Conservation (phyloP, 1,284 basidiomycete species). For the Rhodotorula sp. region DNA sequence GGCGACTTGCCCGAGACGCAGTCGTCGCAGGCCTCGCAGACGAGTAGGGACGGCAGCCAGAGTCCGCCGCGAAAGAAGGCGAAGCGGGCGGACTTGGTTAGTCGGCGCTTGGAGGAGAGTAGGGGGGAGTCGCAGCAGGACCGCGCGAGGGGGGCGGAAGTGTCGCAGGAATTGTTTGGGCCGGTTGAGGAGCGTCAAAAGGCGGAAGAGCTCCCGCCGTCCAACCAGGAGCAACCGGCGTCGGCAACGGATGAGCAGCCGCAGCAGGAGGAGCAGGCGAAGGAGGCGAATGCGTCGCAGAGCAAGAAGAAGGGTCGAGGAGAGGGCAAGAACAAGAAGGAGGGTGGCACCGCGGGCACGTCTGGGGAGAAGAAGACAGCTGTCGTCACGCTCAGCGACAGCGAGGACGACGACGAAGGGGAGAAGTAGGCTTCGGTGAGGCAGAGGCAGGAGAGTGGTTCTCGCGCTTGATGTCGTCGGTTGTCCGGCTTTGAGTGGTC, state of each 20-base stretch:
- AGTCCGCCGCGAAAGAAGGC: no score
- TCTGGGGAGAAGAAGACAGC: conserved; percentile 9
- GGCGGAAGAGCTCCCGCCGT: not conserved
- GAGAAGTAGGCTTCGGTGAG: no score
- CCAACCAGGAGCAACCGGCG: not conserved
- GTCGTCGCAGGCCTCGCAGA: no score
- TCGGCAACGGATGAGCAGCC: not conserved
- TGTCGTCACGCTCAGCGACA: conserved; percentile 6
- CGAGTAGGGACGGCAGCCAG: no score
- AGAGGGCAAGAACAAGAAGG: no score
- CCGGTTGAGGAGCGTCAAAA: not conserved
- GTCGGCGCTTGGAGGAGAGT: not conserved
- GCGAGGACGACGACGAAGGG: conserved; percentile 9
- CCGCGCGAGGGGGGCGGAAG: not conserved
- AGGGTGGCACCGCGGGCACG: no score
- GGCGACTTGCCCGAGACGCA: no score
- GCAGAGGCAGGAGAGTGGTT: no score
- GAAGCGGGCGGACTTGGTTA: no score
- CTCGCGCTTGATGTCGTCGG: no score
- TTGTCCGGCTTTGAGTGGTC: no score
- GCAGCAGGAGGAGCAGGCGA: not conserved
- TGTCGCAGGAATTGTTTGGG: not conserved
- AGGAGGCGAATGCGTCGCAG: not conserved
- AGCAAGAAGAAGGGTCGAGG: no score
- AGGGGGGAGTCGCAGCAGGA: not conserved